A percentile compares a stretch with the other conserved stretches of the same genome.
Conservation (phyloP, 441 rosid genomes). For the Populus hybrid region DNA sequence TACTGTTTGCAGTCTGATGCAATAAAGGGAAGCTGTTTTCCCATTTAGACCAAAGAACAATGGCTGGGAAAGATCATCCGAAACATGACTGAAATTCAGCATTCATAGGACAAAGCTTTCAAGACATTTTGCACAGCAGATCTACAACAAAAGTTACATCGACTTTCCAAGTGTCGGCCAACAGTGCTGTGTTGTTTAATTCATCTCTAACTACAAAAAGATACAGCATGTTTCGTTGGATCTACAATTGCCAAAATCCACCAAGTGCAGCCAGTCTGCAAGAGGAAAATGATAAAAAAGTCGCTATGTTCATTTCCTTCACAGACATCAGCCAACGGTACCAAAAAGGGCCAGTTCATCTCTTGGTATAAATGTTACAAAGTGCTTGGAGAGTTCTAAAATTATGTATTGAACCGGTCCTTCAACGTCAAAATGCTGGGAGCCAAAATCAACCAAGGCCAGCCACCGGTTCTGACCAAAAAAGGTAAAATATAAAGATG, state of each 20-base stretch:
- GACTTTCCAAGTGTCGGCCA: not conserved
- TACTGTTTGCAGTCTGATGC: not conserved
- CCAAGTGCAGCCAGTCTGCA: not conserved
- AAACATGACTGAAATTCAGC: not conserved
- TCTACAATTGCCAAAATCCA: not conserved
- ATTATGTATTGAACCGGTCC: not conserved
- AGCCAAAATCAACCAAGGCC: slow-evolving; percentile 2
- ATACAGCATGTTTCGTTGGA: not conserved
- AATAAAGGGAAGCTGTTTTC: not conserved
- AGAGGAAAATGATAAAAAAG: not conserved
- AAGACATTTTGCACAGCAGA: not conserved
- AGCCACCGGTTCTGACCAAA: not conserved
- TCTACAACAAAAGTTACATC: not conserved
- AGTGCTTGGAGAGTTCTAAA: not conserved
- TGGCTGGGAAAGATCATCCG: not conserved
- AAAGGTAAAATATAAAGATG: not conserved
- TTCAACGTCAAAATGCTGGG: not conserved
- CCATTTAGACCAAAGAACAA: not conserved
- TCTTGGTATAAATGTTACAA: slow-evolving; percentile 2
- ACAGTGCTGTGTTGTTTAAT: not conserved
- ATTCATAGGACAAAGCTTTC: not conserved
- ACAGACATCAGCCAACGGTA: not conserved
- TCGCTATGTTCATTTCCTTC: not conserved
- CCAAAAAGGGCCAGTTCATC: not conserved
- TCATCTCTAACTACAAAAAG: not conserved